A percentile compares a stretch with the other conserved stretches of the same genome.
Conservation (phyloP, 2,329 filamentous ascomycete species). For the Chaetomiaceae sp. region DNA sequence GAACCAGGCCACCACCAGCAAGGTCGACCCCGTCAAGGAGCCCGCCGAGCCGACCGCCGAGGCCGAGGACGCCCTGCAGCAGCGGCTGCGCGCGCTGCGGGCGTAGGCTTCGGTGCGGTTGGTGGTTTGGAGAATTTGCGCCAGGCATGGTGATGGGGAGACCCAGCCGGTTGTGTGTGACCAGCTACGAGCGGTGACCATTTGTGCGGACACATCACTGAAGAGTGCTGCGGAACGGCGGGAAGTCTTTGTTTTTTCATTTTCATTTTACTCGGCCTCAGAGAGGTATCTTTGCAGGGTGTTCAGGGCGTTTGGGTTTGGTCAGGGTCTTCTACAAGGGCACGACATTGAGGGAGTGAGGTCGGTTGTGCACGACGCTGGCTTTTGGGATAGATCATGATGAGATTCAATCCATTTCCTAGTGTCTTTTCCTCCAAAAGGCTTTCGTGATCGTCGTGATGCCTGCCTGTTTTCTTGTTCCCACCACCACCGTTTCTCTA, state of each 20-base stretch:
- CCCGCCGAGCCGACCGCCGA: slow-evolving; percentile 65
- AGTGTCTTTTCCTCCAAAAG: too few species aligned
- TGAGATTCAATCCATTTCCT: too few species aligned
- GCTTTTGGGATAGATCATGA: slow-evolving; percentile 5
- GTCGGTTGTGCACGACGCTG: neutral
- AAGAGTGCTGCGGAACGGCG: neutral
- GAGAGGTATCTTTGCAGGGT: neutral
- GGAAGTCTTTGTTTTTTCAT: neutral
- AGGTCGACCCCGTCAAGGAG: slow-evolving; percentile 49
- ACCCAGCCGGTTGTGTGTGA: too few species aligned
- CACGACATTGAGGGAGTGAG: neutral
- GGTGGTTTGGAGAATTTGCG: neutral
- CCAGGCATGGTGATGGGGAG: neutral
- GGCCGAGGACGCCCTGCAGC: slow-evolving; percentile 69
- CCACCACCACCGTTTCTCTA: too few species aligned
- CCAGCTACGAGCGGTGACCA: neutral
- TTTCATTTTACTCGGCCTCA: neutral
- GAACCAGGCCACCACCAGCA: slow-evolving; percentile 47
- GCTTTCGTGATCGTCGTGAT: too few species aligned
- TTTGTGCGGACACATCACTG: neutral
- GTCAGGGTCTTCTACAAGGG: neutral
- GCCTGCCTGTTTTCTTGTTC: too few species aligned
- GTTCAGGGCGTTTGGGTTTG: slow-evolving; percentile 4
- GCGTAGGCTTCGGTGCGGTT: slow-evolving; percentile 33
- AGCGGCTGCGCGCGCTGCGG: slow-evolving; percentile 50